Percentiles rank a stretch among this genome's conserved stretches.
Evolutionary conservation across 2,329 filamentous ascomycete species (phyloP).

Genomic region (Raffaelea deltoideospora): DNA sequence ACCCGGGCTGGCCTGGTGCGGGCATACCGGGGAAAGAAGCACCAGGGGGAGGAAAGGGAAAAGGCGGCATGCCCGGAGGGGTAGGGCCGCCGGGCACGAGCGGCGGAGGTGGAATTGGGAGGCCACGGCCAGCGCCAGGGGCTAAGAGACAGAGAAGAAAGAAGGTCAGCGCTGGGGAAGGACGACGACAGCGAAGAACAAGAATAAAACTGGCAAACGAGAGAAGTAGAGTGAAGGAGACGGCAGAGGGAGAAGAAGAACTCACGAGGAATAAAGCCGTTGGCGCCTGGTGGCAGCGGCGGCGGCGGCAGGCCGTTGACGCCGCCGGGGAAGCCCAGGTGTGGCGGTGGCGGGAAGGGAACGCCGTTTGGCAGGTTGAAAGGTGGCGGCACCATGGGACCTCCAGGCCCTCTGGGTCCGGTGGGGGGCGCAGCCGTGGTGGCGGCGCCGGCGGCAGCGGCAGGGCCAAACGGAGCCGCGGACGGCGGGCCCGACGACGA

Average conservation of each 20-base stretch:
- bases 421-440: conserved; percentile 5
- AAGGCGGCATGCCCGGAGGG: conserved; percentile 27
- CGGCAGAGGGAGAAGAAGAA: background rate
- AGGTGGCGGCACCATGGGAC: conserved; percentile 24
- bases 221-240: no score
- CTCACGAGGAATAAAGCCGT: conserved; percentile 6
- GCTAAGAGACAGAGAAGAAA: background rate
- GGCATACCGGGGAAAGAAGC: conserved; percentile 26
- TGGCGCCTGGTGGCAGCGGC: conserved; percentile 7
- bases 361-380: conserved; percentile 19
- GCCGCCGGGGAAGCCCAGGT: conserved; percentile 6
- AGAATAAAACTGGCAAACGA: no score
- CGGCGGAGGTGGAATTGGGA: conserved; percentile 31
- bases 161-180: no score
- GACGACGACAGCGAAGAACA: no score
- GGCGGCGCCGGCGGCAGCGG: no score
- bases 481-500: background rate
- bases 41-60: conserved; percentile 25
- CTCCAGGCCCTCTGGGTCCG: no score
- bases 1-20: conserved; percentile 17
- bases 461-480: conserved; percentile 18
- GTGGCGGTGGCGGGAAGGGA: conserved; percentile 13
- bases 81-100: conserved; percentile 22
- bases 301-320: conserved; percentile 11
- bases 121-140: conserved; percentile 8